Evolutionary conservation across 83 land plant species (phyloP).

Genomic region (Thuja plicata): DNA sequence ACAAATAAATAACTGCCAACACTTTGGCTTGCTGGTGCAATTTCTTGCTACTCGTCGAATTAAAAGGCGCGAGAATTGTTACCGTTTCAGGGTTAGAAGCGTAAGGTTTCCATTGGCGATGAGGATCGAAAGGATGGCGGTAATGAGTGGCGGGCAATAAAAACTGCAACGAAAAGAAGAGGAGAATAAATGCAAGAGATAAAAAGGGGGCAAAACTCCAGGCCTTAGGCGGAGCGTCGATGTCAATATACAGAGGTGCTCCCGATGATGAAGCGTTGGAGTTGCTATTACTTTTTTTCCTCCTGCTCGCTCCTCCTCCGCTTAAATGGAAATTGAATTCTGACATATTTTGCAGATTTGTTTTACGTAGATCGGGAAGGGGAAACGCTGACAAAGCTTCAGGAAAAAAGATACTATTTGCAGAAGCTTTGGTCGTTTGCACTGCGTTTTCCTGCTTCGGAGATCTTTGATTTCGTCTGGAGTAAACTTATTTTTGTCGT

Average conservation of each 20-base stretch:
- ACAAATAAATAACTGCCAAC: not conserved
- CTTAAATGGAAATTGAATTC: not conserved
- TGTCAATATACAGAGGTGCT: constrained; percentile 14
- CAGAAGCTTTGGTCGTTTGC: too few relatives aligned
- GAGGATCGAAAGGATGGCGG: constrained; percentile 26
- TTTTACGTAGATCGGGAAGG: not conserved
- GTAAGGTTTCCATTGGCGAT: constrained; percentile 19
- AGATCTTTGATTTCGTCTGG: too few relatives aligned
- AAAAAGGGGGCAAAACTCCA: not conserved
- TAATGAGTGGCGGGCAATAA: constrained; percentile 30
- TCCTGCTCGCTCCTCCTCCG: not conserved
- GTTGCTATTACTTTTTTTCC: not conserved
- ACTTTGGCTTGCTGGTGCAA: not conserved
- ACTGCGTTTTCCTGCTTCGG: too few relatives aligned
- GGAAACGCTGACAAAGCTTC: not conserved
- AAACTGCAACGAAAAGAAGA: constrained; percentile 22
- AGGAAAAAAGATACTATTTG: too few relatives aligned
- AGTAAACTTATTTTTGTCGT: too few relatives aligned
- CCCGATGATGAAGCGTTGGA: not conserved
- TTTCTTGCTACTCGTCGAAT: not conserved
- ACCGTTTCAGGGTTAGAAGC: not conserved
- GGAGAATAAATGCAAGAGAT: constrained; percentile 17
- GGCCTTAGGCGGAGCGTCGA: constrained; percentile 28
- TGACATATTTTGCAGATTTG: not conserved
- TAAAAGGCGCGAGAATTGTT: not conserved